Evolutionary conservation across 257 asterid genomes (phyloP).

Genomic region (Nyctanthes arbortristis): DNA sequence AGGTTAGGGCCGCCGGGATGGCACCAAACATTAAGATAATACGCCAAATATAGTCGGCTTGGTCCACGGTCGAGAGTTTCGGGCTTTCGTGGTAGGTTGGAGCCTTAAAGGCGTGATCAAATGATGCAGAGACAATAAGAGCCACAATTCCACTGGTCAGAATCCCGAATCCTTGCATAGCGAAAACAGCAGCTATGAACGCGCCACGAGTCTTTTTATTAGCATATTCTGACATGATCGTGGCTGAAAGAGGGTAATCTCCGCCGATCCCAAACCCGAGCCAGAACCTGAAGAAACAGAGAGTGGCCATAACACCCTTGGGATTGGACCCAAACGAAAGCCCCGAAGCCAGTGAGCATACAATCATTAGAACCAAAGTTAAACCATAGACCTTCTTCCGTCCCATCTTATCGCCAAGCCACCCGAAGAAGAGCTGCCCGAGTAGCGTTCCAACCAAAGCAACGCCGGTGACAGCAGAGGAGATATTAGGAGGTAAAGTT

Average conservation of each 20-base stretch:
- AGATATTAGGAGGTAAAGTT: conserved; percentile 36
- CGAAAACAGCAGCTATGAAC: conserved; percentile 66
- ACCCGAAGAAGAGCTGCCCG: conserved; percentile 73
- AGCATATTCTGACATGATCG: conserved; percentile 73
- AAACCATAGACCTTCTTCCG: conserved; percentile 64
- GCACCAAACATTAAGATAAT: conserved; percentile 70
- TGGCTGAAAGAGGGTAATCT: conserved; percentile 74
- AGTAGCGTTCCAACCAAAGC: conserved; percentile 64
- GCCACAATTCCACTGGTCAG: conserved; percentile 48
- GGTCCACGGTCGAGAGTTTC: conserved; percentile 41
- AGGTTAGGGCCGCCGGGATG: conserved; percentile 59
- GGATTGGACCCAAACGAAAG: conserved; percentile 54
- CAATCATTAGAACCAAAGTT: conserved; percentile 56
- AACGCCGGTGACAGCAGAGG: conserved; percentile 58
- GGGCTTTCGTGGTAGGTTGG: conserved; percentile 32
- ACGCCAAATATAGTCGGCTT: conserved; percentile 72
- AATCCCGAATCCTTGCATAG: conserved; percentile 78
- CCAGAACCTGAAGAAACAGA: conserved; percentile 77
- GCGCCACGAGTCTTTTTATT: conserved; percentile 70
- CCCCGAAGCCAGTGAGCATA: conserved; percentile 56
- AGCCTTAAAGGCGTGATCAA: conserved; percentile 36
- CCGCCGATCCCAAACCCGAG: conserved; percentile 77
- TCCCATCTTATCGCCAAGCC: conserved; percentile 80
- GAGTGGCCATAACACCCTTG: conserved; percentile 53
- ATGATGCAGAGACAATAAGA: conserved; percentile 33